These are phyloP conservation scores for Kwoniella bestiolae DNA, from an alignment of 768 basidiomycete genomes.

Conservation along the genomic window DNA sequence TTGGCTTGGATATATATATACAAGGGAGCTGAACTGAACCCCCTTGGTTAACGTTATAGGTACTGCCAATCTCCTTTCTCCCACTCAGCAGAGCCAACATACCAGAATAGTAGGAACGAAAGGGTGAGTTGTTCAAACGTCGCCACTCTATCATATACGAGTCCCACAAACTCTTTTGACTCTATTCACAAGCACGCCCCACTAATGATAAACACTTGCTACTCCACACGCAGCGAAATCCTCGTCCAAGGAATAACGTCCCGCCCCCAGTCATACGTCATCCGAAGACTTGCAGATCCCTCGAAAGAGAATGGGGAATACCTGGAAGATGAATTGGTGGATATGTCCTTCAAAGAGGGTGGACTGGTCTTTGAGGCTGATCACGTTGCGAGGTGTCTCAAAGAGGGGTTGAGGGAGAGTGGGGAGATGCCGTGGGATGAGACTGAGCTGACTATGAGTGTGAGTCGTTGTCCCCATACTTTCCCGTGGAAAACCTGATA, in stretches of 20 bases:
- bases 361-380: conserved; percentile 50
- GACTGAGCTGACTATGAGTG: conserved; percentile 46
- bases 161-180: too few species aligned
- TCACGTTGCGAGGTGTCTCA: conserved; percentile 39
- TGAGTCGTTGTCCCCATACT: conserved; percentile 14
- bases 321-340: conserved; percentile 26
- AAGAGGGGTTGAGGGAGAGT: conserved; percentile 36
- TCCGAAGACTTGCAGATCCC: conserved; percentile 20
- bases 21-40: too few species aligned
- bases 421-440: conserved; percentile 33
- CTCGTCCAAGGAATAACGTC: conserved; percentile 34
- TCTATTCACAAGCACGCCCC: too few species aligned
- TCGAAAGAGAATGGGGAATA: conserved; percentile 10
- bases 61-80: conserved; percentile 32
- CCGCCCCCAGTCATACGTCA: conserved; percentile 29
- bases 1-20: too few species aligned
- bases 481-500: not conserved
- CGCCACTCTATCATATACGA: too few species aligned
- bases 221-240: conserved; percentile 32
- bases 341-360: conserved; percentile 34
- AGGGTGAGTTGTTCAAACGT: conserved; percentile 45
- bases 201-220: conserved; percentile 3
- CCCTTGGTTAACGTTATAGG: conserved; percentile 4
- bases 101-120: conserved; percentile 44
- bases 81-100: conserved; percentile 12